Evolutionary conservation across 139 green algal species (phyloP), one percentile per base, ranked within the genome.

Genomic region (Auxenochlorella protothecoides): DNA sequence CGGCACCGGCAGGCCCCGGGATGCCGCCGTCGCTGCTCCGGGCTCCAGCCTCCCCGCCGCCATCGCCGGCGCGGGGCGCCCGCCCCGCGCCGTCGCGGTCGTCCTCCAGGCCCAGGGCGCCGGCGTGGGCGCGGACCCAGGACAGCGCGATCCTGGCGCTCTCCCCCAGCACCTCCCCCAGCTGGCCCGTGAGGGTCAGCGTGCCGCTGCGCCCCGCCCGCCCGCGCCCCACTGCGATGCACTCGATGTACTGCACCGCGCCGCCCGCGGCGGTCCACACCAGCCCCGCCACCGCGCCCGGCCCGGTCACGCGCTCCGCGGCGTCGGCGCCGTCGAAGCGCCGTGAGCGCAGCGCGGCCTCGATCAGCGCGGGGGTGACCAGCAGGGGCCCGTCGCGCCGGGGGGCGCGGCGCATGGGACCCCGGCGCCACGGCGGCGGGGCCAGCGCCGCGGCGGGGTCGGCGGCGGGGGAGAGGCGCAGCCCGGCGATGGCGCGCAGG

Each of bases 101-200:
- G 27, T 14, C 59, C 4, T 52, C 52, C 27, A 81, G 63, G 55
- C 71, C 67, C 44, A 81, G 71, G 51, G 68, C 68, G 2, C 15
- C 51, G 51, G 73, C 73, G 65, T 92, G 87, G 13, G 74, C 71
- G 53, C 90, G 86, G 53, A 92, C 86, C 69, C 87, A 95, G 57
- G 89, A 94, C 80, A 97, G 87, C 14, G 93, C 93, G 75, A 99
- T 97, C 62, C 78, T 81, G 12, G 87, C 83, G 59, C 76, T 91
- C 82, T 98, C 94, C 56, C 88, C 89, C 89, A 99, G 95, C 53
- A 98, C 94, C 53, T 98, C 94, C 0, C 94, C 94, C 60, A 98
- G 84, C 78, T 96, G 88, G 6, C 94, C 83, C 69, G 83, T 88
- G 6, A 81, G 78, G 15, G 72, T 82, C 5, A 87, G 74, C 27